Evolutionary conservation across 1,139 yeast genomes (phyloP).

Genomic region (Lodderomyces jiufengensis): DNA sequence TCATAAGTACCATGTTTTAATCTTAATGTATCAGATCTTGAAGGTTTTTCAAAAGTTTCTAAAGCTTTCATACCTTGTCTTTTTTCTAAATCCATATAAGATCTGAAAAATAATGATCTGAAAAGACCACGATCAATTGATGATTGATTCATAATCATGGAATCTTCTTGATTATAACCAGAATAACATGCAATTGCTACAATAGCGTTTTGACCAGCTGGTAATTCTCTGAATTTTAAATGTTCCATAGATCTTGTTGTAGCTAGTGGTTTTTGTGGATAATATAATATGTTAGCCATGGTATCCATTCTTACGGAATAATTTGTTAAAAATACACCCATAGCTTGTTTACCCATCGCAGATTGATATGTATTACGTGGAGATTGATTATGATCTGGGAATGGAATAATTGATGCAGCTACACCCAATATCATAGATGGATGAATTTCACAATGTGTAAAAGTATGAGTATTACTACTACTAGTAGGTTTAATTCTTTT

Average conservation of each 20-base stretch:
- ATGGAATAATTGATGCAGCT: slow-evolving; percentile 97
- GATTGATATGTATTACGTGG: slow-evolving; percentile 99
- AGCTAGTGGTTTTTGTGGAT: slow-evolving; percentile 98
- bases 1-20: slow-evolving; percentile 98
- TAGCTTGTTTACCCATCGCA: slow-evolving; percentile 99
- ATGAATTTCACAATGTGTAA: slow-evolving; percentile 98
- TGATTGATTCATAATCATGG: slow-evolving; percentile 98
- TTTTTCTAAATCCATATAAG: slow-evolving; percentile 98
- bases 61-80: slow-evolving; percentile 97
- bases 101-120: slow-evolving; percentile 91
- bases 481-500: slow-evolving; percentile 77
- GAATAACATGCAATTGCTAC: slow-evolving; percentile 98
- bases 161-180: slow-evolving; percentile 99
- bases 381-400: slow-evolving; percentile 99
- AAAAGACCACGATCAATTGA: slow-evolving; percentile 95
- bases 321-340: slow-evolving; percentile 98
- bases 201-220: slow-evolving; percentile 98
- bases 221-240: slow-evolving; percentile 93
- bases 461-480: slow-evolving; percentile 66
- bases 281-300: slow-evolving; percentile 95
- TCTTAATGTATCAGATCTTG: slow-evolving; percentile 88
- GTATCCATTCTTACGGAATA: slow-evolving; percentile 98
- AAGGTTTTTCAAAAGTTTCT: slow-evolving; percentile 94
- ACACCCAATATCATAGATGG: slow-evolving; percentile 99
- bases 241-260: slow-evolving; percentile 99